These are phyloP conservation scores for Teratosphaeria viscida DNA, from an alignment of 2,329 filamentous ascomycete genomes.

Conservation along the genomic window DNA sequence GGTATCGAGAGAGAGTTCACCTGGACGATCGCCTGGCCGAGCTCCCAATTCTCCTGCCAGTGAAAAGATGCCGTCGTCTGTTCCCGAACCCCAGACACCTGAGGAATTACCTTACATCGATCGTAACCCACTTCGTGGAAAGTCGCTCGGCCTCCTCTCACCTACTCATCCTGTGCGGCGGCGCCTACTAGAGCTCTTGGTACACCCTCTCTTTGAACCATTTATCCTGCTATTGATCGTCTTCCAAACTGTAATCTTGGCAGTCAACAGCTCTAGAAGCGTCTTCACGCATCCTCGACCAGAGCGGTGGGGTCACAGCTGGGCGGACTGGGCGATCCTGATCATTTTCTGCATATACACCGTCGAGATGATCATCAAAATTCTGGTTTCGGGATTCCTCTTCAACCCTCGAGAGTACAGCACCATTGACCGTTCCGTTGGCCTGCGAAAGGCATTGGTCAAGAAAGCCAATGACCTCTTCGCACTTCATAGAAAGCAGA, in stretches of 20 bases:
- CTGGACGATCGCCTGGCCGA: not conserved
- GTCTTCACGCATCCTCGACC: slow-evolving; percentile 55
- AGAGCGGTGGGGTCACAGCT: slow-evolving; percentile 52
- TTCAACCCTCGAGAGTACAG: slow-evolving; percentile 87
- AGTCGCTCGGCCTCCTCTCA: slow-evolving; percentile 73
- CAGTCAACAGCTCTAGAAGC: slow-evolving; percentile 59
- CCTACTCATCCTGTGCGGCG: slow-evolving; percentile 65
- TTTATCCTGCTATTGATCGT: slow-evolving; percentile 79
- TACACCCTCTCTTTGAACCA: slow-evolving; percentile 79
- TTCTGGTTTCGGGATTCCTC: slow-evolving; percentile 87
- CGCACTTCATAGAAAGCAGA: slow-evolving; percentile 65
- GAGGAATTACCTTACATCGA: slow-evolving; percentile 19
- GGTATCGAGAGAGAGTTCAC: slow-evolving; percentile 12
- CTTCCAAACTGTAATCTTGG: slow-evolving; percentile 76
- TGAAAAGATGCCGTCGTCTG: slow-evolving; percentile 24
- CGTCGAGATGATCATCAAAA: slow-evolving; percentile 67
- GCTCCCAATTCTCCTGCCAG: slow-evolving; percentile 16
- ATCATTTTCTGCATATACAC: slow-evolving; percentile 83
- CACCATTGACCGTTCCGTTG: slow-evolving; percentile 69
- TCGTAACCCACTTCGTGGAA: slow-evolving; percentile 72
- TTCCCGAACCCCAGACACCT: slow-evolving; percentile 17
- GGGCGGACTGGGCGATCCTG: slow-evolving; percentile 72
- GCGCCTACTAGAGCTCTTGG: slow-evolving; percentile 69
- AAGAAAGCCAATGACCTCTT: slow-evolving; percentile 73
- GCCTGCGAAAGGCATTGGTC: slow-evolving; percentile 61